A percentile compares a stretch with the other conserved stretches of the same genome.
Conservation (phyloP, 306 rosid species). For the Citrullus amarus region DNA sequence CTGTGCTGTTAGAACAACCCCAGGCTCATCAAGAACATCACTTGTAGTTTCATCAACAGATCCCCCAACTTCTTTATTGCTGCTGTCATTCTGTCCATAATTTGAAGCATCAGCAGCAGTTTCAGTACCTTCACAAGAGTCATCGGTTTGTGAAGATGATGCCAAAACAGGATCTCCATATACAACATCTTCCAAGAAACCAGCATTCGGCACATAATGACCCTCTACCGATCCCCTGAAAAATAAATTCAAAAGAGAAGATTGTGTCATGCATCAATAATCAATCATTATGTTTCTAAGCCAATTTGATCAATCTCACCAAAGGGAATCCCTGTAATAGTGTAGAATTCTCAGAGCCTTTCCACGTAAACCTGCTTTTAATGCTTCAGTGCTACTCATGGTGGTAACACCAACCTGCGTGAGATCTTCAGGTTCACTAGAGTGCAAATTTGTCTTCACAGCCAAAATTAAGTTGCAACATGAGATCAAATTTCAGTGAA, state of each 20-base stretch:
- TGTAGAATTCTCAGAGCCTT: constrained; percentile 82
- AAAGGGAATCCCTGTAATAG: constrained; percentile 68
- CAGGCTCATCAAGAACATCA: constrained; percentile 24
- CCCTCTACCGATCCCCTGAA: constrained; percentile 75
- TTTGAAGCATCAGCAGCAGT: constrained; percentile 24
- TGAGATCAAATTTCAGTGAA: not conserved
- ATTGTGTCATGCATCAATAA: constrained; percentile 2
- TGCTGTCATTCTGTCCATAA: constrained; percentile 20
- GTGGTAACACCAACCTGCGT: constrained; percentile 82
- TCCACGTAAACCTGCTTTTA: constrained; percentile 78
- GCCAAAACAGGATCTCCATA: constrained; percentile 60
- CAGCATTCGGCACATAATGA: constrained; percentile 72
- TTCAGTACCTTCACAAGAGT: constrained; percentile 19
- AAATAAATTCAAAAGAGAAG: constrained; percentile 11
- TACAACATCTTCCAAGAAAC: constrained; percentile 75
- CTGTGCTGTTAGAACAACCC: constrained; percentile 3
- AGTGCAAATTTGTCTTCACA: not conserved
- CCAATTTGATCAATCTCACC: constrained; percentile 37
- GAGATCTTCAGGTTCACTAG: constrained; percentile 3
- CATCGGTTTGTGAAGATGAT: constrained; percentile 28
- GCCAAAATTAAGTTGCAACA: not conserved
- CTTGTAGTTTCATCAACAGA: constrained; percentile 23
- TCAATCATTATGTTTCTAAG: constrained; percentile 4
- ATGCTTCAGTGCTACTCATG: constrained; percentile 72
- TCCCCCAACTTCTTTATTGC: constrained; percentile 19